A percentile compares a stretch with the other conserved stretches of the same genome.
These are phyloP conservation scores for Cucurbita maxima DNA, from an alignment of 306 rosid genomes.

Conservation along the genomic window DNA sequence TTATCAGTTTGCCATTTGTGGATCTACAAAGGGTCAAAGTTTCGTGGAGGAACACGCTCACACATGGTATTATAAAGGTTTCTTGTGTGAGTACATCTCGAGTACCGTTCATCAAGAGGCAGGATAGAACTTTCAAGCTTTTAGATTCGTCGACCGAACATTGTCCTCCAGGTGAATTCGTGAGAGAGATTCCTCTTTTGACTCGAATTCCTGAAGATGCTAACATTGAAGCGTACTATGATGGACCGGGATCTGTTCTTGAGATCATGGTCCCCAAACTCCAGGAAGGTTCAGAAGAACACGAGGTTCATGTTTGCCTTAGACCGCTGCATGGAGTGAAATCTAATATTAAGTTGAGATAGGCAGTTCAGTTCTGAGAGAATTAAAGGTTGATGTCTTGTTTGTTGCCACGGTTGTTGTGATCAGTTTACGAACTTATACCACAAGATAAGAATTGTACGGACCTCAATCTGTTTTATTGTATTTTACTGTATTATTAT, in stretches of 20 bases:
- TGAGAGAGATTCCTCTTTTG: constrained; percentile 68
- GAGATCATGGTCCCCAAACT: constrained; percentile 93
- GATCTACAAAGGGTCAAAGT: constrained; percentile 86
- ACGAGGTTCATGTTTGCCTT: constrained; percentile 88
- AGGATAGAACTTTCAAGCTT: constrained; percentile 71
- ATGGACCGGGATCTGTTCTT: constrained; percentile 75
- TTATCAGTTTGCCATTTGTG: constrained; percentile 71
- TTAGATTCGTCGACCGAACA: constrained; percentile 71
- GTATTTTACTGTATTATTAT: neutral
- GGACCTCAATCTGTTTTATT: neutral
- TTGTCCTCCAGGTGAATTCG: constrained; percentile 88
- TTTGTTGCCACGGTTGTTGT: constrained; percentile 17
- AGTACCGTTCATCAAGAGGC: constrained; percentile 60
- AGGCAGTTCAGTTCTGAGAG: constrained; percentile 3
- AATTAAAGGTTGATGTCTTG: constrained; percentile 24
- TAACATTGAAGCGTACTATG: constrained; percentile 79
- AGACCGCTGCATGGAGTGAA: constrained; percentile 78
- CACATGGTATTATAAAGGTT: constrained; percentile 76
- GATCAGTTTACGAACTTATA: constrained; percentile 24
- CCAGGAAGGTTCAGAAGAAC: constrained; percentile 68
- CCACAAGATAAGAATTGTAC: neutral
- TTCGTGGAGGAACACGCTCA: constrained; percentile 79
- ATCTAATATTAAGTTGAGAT: constrained; percentile 58
- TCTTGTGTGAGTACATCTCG: constrained; percentile 80
- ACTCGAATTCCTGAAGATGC: constrained; percentile 92